Evolutionary conservation across 495 filamentous ascomycete species (phyloP).

Genomic region (Penicillium simplicissimum): DNA sequence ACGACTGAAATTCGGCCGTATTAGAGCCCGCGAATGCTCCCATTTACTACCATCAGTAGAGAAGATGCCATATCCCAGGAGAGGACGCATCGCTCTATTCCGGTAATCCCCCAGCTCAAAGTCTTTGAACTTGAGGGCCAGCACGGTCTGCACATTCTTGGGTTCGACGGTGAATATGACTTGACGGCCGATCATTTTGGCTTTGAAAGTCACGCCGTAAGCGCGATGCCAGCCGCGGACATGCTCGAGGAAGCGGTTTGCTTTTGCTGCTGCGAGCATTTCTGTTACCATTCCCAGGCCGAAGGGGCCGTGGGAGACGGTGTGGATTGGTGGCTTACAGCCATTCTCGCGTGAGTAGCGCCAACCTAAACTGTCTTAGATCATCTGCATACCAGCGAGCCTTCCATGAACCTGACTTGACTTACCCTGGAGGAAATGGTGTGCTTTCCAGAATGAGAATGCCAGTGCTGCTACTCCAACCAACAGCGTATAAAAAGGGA

Average conservation of each 20-base stretch:
- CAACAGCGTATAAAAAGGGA: not conserved
- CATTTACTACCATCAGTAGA: constrained; percentile 64
- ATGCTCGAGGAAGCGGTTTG: constrained; percentile 9
- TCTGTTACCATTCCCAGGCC: constrained; percentile 7
- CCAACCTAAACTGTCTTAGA: constrained; percentile 4
- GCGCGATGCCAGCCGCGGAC: constrained; percentile 12
- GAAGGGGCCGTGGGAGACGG: constrained; percentile 6
- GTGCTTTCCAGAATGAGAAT: not conserved
- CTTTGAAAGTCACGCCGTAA: constrained; percentile 17
- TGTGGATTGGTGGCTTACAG: constrained; percentile 7
- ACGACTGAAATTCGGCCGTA: constrained; percentile 64
- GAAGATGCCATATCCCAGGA: constrained; percentile 73
- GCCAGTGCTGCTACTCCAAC: not conserved
- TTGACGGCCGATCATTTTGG: constrained; percentile 17
- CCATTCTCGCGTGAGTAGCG: constrained; percentile 13
- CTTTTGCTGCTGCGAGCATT: constrained; percentile 4
- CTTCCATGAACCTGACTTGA: not conserved
- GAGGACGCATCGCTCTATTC: constrained; percentile 46
- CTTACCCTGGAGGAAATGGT: not conserved
- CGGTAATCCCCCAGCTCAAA: constrained; percentile 58
- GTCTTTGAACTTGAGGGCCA: constrained; percentile 60
- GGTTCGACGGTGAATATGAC: constrained; percentile 54
- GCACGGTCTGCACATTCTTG: constrained; percentile 62
- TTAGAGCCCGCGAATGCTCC: constrained; percentile 62
- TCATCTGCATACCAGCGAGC: not conserved